phyloP scores from a whole-genome alignment of 495 filamentous ascomycete species.

The Lasiosphaeriaceae sp. region DNA sequence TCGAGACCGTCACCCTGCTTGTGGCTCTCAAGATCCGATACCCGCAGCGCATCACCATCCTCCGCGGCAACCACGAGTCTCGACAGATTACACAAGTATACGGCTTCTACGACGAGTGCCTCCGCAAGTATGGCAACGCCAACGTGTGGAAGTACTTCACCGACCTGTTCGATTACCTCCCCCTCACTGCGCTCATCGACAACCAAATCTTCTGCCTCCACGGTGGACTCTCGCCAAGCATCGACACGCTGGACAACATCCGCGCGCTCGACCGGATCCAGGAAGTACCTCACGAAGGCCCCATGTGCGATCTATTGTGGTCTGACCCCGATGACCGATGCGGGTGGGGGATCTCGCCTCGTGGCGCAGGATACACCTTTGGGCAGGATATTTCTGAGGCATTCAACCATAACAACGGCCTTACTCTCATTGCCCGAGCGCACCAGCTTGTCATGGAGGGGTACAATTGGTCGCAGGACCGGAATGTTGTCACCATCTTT shows the following conservation, averaged over 20 bases:
- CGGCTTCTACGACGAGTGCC: slow-evolving; percentile 96
- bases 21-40: slow-evolving; percentile 96
- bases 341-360: slow-evolving; percentile 96
- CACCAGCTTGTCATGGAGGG: slow-evolving; percentile 98
- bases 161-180: slow-evolving; percentile 97
- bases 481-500: slow-evolving; percentile 98
- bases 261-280: slow-evolving; percentile 92
- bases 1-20: slow-evolving; percentile 91
- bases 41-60: slow-evolving; percentile 92
- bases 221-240: slow-evolving; percentile 91
- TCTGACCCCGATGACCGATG: slow-evolving; percentile 97
- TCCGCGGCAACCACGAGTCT: slow-evolving; percentile 95
- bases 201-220: slow-evolving; percentile 99
- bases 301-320: slow-evolving; percentile 98
- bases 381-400: slow-evolving; percentile 99
- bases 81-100: slow-evolving; percentile 97
- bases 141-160: slow-evolving; percentile 99
- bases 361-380: slow-evolving; percentile 97
- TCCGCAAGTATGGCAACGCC: slow-evolving; percentile 96
- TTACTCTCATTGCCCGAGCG: slow-evolving; percentile 90
- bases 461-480: slow-evolving; percentile 96
- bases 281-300: slow-evolving; percentile 96
- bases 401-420: slow-evolving; percentile 98
- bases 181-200: slow-evolving; percentile 96
- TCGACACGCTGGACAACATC: slow-evolving; percentile 98